Evolutionary conservation across 441 rosid genomes (phyloP), one percentile per base, ranked within the genome.

Genomic region (Gossypium schwendimanii): DNA sequence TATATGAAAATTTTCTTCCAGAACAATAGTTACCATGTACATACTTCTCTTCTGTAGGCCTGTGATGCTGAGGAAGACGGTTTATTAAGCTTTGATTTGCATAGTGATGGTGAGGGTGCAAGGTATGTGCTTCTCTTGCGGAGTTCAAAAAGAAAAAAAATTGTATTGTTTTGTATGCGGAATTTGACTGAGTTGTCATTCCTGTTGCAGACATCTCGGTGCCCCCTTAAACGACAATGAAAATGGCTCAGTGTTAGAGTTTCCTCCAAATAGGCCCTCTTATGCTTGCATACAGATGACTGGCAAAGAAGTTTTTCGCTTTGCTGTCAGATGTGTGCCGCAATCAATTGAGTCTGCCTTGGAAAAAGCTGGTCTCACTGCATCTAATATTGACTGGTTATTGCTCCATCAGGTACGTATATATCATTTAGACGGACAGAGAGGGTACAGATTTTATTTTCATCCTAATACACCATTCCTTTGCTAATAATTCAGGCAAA

Each of bases 281-380:
- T 87, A 91, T 81, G 85, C 97, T 4, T 81, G 87, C 80, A 81
- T 92, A 83, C 90, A 92, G 55, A 94, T 94, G 99, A 94, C 92
- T 69, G 99, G 99, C 2, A 86, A 92, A 81, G 99, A 94, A 31
- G 36, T 31, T 31, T 31, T 31, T 31, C 36, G 36, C 8, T 31
- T 31, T 31, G 36, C 36, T 31, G 36, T 31, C 36, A 4, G 36
- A 6, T 31, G 36, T 31, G 36, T 31, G 36, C 36, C 36, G 8
- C 36, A 31, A 6, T 31, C 36, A 31, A 31, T 31, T 31, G 36
- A 31, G 36, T 6, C 6, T 31, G 36, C 36, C 36, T 31, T 31
- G 36, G 36, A 31, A 31, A 31, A 31, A 31, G 36, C 36, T 31
- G 36, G 36, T 31, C 36, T 6, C 36, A 31, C 36, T 5, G 8